Conservation (phyloP, 768 basidiomycete species). For the Pleurotus cornucopiae region DNA sequence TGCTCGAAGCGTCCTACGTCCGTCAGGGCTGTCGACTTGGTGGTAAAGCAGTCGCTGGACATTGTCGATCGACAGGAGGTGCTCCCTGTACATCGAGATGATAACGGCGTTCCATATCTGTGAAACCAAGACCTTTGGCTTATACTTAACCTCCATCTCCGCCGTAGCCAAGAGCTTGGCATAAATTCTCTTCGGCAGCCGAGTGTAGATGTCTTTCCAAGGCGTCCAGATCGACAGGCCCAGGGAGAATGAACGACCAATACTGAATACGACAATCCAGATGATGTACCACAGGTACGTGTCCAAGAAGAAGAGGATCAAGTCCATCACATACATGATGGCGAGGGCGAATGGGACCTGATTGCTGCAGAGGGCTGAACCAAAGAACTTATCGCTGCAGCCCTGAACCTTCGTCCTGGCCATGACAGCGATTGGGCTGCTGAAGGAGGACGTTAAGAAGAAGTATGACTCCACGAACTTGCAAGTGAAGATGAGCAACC, state of each 20-base stretch:
- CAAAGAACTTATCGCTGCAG: conserved; percentile 84
- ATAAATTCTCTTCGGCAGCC: conserved; percentile 96
- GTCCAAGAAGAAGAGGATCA: conserved; percentile 97
- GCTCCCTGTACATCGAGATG: conserved; percentile 99
- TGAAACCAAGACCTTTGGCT: conserved; percentile 97
- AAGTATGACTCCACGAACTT: conserved; percentile 98
- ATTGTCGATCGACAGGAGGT: conserved; percentile 95
- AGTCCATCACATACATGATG: conserved; percentile 99
- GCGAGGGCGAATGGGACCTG: conserved; percentile 93
- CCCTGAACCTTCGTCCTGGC: conserved; percentile 90
- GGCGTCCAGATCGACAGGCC: conserved; percentile 99
- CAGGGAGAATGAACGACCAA: conserved; percentile 84
- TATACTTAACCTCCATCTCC: conserved; percentile 99
- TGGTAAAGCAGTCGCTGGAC: conserved; percentile 97
- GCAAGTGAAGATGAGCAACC: conserved; percentile 93
- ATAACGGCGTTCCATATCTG: conserved; percentile 99
- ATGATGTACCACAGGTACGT: conserved; percentile 99
- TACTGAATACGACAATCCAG: conserved; percentile 94
- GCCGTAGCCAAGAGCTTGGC: conserved; percentile 93
- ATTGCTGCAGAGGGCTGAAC: conserved; percentile 76
- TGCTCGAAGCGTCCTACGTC: conserved; percentile 87
- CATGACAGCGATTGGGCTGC: conserved; percentile 95
- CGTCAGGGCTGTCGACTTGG: conserved; percentile 87
- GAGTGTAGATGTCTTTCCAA: conserved; percentile 95
- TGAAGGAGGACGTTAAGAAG: conserved; percentile 97